Conservation (phyloP, 805 yeast species). For the Starmerella apicola region DNA sequence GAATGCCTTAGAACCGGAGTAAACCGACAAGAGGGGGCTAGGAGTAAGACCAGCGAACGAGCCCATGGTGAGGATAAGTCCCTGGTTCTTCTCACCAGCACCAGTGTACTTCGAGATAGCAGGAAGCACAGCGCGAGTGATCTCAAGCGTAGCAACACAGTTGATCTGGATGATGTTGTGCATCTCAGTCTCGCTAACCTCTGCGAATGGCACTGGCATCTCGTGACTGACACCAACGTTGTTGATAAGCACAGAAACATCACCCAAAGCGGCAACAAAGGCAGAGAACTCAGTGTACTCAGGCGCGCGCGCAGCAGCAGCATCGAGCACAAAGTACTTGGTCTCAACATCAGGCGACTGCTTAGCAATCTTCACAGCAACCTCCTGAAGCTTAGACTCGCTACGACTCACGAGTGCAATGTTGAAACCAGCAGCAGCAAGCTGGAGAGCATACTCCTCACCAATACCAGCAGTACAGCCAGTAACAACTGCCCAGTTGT, state of each 20-base stretch:
- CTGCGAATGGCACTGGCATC: constrained; percentile 85
- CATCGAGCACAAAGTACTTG: constrained; percentile 64
- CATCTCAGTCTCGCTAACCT: constrained; percentile 64
- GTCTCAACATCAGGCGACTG: constrained; percentile 56
- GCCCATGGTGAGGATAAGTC: constrained; percentile 86
- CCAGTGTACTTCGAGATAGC: constrained; percentile 44
- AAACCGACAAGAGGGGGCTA: constrained; percentile 81
- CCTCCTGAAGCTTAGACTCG: constrained; percentile 52
- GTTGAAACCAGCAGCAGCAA: constrained; percentile 77
- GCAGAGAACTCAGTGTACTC: constrained; percentile 44
- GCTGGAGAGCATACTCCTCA: constrained; percentile 74
- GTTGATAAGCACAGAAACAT: constrained; percentile 68
- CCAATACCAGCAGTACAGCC: constrained; percentile 98
- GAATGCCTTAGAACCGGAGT: constrained; percentile 93
- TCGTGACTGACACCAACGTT: constrained; percentile 93
- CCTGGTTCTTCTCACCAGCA: constrained; percentile 30
- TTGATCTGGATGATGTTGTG: constrained; percentile 73
- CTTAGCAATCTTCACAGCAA: constrained; percentile 51
- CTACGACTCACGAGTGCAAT: constrained; percentile 78
- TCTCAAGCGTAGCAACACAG: constrained; percentile 67
- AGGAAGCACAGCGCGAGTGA: constrained; percentile 73
- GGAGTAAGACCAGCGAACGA: constrained; percentile 93
- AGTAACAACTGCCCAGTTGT: constrained; percentile 90
- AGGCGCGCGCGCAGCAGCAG: constrained; percentile 45
- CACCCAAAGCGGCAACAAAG: constrained; percentile 34